Evolutionary conservation across 2,329 filamentous ascomycete species (phyloP).

Genomic region (Alternaria brassicae): DNA sequence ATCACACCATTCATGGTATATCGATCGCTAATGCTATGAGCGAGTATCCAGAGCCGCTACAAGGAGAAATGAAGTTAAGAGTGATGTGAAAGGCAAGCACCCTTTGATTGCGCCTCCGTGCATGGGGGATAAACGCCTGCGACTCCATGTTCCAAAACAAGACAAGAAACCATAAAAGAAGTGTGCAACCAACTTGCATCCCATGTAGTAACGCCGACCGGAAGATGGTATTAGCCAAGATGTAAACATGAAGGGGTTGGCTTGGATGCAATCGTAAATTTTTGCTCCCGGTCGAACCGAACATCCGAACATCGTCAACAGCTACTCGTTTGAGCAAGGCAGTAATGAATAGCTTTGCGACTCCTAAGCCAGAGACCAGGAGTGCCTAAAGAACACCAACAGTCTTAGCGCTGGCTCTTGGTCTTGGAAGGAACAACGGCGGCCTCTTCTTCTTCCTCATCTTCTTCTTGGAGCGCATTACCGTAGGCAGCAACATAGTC

Average conservation of each 20-base stretch:
- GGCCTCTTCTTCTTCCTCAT: background rate
- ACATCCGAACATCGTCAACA: slow-evolving; percentile 14
- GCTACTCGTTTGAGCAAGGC: slow-evolving; percentile 12
- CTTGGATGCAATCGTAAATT: slow-evolving; percentile 28
- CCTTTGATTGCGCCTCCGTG: slow-evolving; percentile 31
- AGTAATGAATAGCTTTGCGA: slow-evolving; percentile 18
- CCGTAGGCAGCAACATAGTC: slow-evolving; percentile 59
- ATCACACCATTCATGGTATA: slow-evolving; percentile 40
- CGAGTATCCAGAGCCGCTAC: slow-evolving; percentile 47
- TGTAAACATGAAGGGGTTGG: slow-evolving; percentile 45
- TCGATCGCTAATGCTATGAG: slow-evolving; percentile 43
- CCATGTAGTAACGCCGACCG: slow-evolving; percentile 48
- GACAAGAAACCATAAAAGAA: slow-evolving; percentile 27
- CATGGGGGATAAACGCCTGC: slow-evolving; percentile 34
- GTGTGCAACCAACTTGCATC: slow-evolving; percentile 37
- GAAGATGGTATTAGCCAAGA: slow-evolving; percentile 41
- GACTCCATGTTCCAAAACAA: slow-evolving; percentile 27
- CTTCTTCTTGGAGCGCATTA: slow-evolving; percentile 39
- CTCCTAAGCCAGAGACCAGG: slow-evolving; percentile 19
- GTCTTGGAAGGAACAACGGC: slow-evolving; percentile 26
- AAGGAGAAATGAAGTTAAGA: slow-evolving; percentile 46
- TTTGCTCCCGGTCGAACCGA: slow-evolving; percentile 19
- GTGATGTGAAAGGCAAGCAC: slow-evolving; percentile 30
- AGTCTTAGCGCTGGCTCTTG: slow-evolving; percentile 33
- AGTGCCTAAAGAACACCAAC: slow-evolving; percentile 26